Evolutionary conservation across 2,329 filamentous ascomycete genomes (phyloP).

Genomic region (Bimuria novae-zelandiae): DNA sequence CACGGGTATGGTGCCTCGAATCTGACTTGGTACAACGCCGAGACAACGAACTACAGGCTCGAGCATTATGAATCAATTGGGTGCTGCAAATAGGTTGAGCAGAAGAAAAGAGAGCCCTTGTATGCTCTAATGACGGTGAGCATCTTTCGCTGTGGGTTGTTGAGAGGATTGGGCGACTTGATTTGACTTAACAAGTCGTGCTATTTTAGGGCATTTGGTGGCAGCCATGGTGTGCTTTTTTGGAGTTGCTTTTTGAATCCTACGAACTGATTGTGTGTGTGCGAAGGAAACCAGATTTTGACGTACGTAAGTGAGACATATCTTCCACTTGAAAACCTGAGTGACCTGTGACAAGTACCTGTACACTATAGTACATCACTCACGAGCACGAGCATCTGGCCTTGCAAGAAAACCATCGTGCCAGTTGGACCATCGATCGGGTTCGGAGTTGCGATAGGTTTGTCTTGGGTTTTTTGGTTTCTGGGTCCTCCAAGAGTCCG

Average conservation of each 20-base stretch:
- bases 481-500: slow-evolving; percentile 8
- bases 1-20: no score
- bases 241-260: slow-evolving; percentile 2
- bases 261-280: not conserved
- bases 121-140: no score
- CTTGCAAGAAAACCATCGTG: slow-evolving; percentile 2
- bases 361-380: no score
- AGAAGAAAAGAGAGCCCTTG: no score
- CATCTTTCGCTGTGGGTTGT: not conserved
- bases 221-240: not conserved
- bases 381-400: slow-evolving; percentile 12
- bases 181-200: not conserved
- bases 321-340: no score
- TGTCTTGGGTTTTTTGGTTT: not conserved
- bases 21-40: no score
- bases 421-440: slow-evolving; percentile 5
- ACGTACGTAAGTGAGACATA: no score
- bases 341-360: no score
- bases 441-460: not conserved
- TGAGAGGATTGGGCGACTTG: not conserved
- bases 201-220: not conserved
- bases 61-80: no score
- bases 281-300: no score
- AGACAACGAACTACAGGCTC: no score
- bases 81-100: no score